Evolutionary conservation across 2,329 filamentous ascomycete genomes (phyloP).

Genomic region (Aspergillus sp.): DNA sequence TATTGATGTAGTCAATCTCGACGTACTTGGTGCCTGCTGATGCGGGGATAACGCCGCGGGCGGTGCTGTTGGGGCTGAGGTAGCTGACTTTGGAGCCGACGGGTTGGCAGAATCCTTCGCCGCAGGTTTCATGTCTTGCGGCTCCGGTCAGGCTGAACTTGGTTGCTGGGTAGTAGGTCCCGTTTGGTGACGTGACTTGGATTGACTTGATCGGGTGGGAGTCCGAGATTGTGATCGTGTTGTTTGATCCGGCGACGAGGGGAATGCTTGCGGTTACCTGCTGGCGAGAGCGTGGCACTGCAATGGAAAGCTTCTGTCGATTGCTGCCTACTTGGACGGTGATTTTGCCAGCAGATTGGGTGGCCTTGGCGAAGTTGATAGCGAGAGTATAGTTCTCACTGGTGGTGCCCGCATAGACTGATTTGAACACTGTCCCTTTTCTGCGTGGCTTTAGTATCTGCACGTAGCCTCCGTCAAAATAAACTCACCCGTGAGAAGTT

Average conservation of each 20-base stretch:
- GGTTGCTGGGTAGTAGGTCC: slow-evolving; percentile 42
- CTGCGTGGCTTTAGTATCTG: not conserved
- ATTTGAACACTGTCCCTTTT: slow-evolving; percentile 15
- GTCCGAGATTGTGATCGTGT: slow-evolving; percentile 24
- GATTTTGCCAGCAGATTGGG: not conserved
- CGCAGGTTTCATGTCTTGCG: slow-evolving; percentile 36
- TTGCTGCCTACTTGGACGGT: slow-evolving; percentile 9
- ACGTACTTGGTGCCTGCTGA: slow-evolving; percentile 38
- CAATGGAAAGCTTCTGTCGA: not conserved
- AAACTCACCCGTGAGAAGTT: slow-evolving; percentile 14
- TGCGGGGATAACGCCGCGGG: slow-evolving; percentile 36
- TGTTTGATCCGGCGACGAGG: slow-evolving; percentile 21
- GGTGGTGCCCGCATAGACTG: slow-evolving; percentile 28
- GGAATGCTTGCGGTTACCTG: slow-evolving; percentile 10
- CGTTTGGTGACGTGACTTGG: slow-evolving; percentile 16
- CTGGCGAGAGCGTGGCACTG: slow-evolving; percentile 7
- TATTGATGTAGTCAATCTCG: slow-evolving; percentile 53
- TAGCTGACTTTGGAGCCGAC: slow-evolving; percentile 44
- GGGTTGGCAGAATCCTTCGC: slow-evolving; percentile 41
- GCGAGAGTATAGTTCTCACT: slow-evolving; percentile 24
- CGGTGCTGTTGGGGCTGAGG: slow-evolving; percentile 28
- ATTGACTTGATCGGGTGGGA: slow-evolving; percentile 17
- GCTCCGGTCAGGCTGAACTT: slow-evolving; percentile 37
- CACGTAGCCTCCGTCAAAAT: not conserved
- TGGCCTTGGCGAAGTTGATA: slow-evolving; percentile 12